These are phyloP conservation scores for Flaveria sonorensis DNA, from an alignment of 129 eudicot species.

Conservation along the genomic window DNA sequence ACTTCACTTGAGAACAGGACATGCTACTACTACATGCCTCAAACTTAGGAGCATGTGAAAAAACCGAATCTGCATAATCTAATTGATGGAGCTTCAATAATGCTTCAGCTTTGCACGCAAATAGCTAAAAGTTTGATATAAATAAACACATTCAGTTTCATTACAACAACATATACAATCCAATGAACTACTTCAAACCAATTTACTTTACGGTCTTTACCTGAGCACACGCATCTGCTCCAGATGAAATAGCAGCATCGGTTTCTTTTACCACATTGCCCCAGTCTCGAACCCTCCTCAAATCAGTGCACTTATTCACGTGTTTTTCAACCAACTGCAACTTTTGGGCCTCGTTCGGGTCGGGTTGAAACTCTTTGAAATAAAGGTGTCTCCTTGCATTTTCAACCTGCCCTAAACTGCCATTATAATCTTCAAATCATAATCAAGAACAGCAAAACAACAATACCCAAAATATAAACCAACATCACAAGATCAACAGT, in stretches of 20 bases:
- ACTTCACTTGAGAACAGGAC: slow-evolving; percentile 55
- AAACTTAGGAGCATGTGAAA: slow-evolving; percentile 48
- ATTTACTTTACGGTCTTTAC: slow-evolving; percentile 28
- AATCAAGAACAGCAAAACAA: slow-evolving; percentile 18
- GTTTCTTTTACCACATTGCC: slow-evolving; percentile 56
- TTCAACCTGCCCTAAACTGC: slow-evolving; percentile 91
- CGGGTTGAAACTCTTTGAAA: slow-evolving; percentile 59
- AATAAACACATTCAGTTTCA: slow-evolving; percentile 32
- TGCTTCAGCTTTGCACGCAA: slow-evolving; percentile 90
- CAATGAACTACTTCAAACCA: background rate
- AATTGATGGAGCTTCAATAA: slow-evolving; percentile 70
- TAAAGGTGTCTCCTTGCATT: slow-evolving; percentile 71
- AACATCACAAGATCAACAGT: slow-evolving; percentile 24
- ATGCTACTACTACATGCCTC: slow-evolving; percentile 32
- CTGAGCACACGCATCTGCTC: slow-evolving; percentile 85
- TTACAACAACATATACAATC: slow-evolving; percentile 1
- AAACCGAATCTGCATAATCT: slow-evolving; percentile 54
- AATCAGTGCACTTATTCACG: slow-evolving; percentile 55
- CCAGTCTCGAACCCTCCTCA: slow-evolving; percentile 78
- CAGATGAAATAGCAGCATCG: slow-evolving; percentile 75
- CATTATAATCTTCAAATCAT: slow-evolving; percentile 40
- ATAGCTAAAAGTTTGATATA: slow-evolving; percentile 56
- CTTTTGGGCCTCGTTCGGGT: slow-evolving; percentile 60
- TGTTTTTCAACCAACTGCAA: slow-evolving; percentile 68
- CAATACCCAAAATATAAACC: slow-evolving; percentile 22